A percentile compares a stretch with the other conserved stretches of the same genome.
Conservation (phyloP, 306 rosid genomes). For the Corylus heterophylla region DNA sequence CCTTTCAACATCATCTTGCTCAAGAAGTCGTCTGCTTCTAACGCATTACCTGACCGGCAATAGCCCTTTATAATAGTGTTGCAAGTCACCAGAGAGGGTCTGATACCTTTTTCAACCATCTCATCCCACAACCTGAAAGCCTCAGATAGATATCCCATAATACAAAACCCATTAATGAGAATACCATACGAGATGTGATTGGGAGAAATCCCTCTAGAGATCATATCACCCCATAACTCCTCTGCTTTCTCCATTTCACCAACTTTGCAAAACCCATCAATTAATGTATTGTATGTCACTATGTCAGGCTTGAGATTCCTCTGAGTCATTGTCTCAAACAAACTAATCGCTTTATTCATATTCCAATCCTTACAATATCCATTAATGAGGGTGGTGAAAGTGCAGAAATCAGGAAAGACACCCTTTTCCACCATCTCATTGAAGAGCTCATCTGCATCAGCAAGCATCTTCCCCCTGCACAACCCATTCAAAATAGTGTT, state of each 20-base stretch:
- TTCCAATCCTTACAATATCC: slow-evolving; percentile 79
- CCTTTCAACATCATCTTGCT: slow-evolving; percentile 66
- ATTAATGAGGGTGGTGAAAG: slow-evolving; percentile 80
- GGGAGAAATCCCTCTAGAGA: slow-evolving; percentile 50
- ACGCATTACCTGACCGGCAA: slow-evolving; percentile 58
- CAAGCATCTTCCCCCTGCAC: slow-evolving; percentile 69
- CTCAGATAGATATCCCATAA: slow-evolving; percentile 57
- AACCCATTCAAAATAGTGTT: slow-evolving; percentile 81
- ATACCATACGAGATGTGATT: slow-evolving; percentile 68
- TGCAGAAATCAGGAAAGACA: slow-evolving; percentile 80
- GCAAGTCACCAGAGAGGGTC: slow-evolving; percentile 67
- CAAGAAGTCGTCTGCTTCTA: slow-evolving; percentile 60
- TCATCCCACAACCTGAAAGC: slow-evolving; percentile 76
- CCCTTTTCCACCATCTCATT: slow-evolving; percentile 89
- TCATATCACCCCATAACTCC: slow-evolving; percentile 80
- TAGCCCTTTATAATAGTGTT: slow-evolving; percentile 79
- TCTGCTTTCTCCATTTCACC: slow-evolving; percentile 78
- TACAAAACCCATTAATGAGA: slow-evolving; percentile 81
- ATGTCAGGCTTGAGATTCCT: slow-evolving; percentile 78
- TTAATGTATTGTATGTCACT: slow-evolving; percentile 75
- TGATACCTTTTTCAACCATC: slow-evolving; percentile 76
- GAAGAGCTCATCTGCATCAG: slow-evolving; percentile 67
- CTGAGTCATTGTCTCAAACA: slow-evolving; percentile 57
- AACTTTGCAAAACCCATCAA: slow-evolving; percentile 85
- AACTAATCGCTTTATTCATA: slow-evolving; percentile 61